phyloP scores from a whole-genome alignment of 106 monocot genomes.

The Agapanthus africanus region DNA sequence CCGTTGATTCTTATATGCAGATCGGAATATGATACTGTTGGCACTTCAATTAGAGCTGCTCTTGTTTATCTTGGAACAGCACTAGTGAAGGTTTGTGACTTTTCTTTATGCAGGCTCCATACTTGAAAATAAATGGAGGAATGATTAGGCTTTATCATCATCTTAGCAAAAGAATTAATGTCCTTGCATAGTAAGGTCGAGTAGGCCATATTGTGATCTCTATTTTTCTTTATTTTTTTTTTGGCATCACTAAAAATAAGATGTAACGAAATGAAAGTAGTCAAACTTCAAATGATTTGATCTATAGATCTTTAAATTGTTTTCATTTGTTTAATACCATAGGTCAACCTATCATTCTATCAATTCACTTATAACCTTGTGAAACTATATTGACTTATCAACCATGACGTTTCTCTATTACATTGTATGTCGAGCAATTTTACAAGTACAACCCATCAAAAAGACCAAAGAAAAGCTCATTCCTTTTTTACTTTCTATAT shows the following conservation, averaged over 20 bases:
- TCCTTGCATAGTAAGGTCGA: neutral
- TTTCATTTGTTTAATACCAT: neutral
- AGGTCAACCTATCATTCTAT: no score
- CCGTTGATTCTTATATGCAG: conserved; percentile 32
- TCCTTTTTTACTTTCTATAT: neutral
- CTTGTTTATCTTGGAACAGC: conserved; percentile 84
- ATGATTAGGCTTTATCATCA: neutral
- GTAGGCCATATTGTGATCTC: neutral
- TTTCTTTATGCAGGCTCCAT: no score
- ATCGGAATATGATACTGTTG: conserved; percentile 91
- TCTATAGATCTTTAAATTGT: neutral
- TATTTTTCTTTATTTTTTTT: no score
- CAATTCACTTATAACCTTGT: no score
- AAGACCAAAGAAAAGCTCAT: neutral
- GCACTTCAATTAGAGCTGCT: conserved; percentile 81
- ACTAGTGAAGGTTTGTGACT: conserved; percentile 54
- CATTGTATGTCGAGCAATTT: no score
- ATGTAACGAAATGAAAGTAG: neutral
- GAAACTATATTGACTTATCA: no score
- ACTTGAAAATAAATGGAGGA: no score
- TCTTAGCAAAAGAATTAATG: neutral
- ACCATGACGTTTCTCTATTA: no score
- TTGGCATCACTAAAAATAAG: neutral
- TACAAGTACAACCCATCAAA: conserved; percentile 1
- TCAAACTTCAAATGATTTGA: neutral